Evolutionary conservation across 164 flowering plant species (phyloP), one percentile per base, ranked within the genome.

Genomic region (Santalum album): DNA sequence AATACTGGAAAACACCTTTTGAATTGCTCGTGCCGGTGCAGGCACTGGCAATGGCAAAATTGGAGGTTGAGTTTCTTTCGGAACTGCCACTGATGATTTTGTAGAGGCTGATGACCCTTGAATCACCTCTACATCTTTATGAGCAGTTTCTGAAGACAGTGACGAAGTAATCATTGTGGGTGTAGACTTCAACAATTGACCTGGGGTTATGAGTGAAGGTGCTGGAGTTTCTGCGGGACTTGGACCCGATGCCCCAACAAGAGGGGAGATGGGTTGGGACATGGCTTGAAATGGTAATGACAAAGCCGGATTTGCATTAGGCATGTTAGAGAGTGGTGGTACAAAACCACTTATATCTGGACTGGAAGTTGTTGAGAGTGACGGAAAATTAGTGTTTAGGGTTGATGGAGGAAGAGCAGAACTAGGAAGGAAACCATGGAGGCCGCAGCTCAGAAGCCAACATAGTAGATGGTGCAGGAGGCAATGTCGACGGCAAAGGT

Each of bases 71-170:
- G 74, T 65, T 69, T 76, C 88, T 11, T 64, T 32, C 0, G 64
- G 48, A 35, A 69, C 72, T 40, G 85, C 56, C 24, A 58, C 64
- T 48, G 72, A 53, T 60, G 66, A 61, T 53, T 67, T 72, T 49
- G 72, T 39, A 36, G 69, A 54, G 40, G 68, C 45, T 18, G 78
- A 38, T 6, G 69, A 46, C 46, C 75, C 75, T 57, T 74, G 80
- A 63, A 82, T 85, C 55, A 78, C 83, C 62, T 82, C 87, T 36
- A 80, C 83, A 73, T 88, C 96, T 57, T 78, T 83, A 49, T 75
- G 85, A 27, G 50, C 62, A 43, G 68, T 61, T 58, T 66, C 72
- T 26, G 73, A 57, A 58, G 77, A 24, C 52, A 70, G 83, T 40
- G 78, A 56, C 24, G 81, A 54, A 54, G 84, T 42, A 12, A 65